These are phyloP conservation scores for Oryza glumipatula DNA, from an alignment of 176 grass and related monocot species.

Conservation along the genomic window DNA sequence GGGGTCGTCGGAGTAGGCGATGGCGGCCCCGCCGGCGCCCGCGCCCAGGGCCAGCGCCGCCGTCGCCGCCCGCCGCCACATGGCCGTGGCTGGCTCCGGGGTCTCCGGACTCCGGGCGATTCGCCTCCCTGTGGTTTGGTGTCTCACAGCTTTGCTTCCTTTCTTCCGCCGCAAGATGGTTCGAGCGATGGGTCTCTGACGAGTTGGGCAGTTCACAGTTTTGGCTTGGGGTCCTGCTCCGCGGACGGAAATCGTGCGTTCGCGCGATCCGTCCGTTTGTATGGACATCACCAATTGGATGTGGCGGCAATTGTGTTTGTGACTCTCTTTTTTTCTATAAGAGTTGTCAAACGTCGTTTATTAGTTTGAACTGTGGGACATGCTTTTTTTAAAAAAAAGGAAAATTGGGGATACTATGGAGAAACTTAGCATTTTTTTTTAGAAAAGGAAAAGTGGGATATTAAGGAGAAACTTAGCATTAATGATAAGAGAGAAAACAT, in stretches of 20 bases:
- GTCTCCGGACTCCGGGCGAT: not conserved
- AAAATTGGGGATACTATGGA: no score
- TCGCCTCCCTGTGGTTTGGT: not conserved
- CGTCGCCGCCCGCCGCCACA: constrained; percentile 56
- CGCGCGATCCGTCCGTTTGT: constrained; percentile 46
- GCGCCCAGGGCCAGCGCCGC: constrained; percentile 54
- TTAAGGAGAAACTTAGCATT: no score
- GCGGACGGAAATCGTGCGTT: not conserved
- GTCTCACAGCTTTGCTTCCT: not conserved
- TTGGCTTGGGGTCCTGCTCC: not conserved
- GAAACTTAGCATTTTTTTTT: no score
- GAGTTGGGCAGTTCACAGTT: not conserved
- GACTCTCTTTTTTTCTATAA: not conserved
- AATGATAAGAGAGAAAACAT: no score
- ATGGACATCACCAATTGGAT: constrained; percentile 5
- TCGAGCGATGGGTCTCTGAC: not conserved
- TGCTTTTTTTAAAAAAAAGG: no score
- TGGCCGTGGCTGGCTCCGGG: constrained; percentile 3
- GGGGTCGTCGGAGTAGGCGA: constrained; percentile 67
- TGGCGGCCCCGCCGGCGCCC: constrained; percentile 44
- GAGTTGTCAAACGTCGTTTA: not conserved
- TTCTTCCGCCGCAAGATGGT: constrained; percentile 53
- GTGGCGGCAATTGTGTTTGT: no score
- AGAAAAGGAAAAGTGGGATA: no score
- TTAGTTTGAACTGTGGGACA: no score